phyloP scores from a whole-genome alignment of 768 basidiomycete species.

The Kwoniella newhampshirensis region DNA sequence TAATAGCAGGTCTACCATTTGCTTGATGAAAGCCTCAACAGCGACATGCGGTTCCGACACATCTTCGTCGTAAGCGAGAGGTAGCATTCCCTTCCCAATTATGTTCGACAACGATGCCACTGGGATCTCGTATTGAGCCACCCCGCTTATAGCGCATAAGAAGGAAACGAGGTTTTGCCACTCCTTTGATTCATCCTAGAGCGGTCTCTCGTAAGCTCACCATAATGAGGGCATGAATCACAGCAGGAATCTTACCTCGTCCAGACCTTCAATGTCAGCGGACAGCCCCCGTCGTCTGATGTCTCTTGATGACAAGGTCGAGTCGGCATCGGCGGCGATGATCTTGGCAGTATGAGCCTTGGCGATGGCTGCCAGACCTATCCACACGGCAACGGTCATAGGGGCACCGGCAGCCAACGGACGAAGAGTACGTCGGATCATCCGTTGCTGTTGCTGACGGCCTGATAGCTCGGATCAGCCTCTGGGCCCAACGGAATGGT shows the following conservation, averaged over 20 bases:
- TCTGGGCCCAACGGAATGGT: neutral
- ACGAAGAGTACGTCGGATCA: slow-evolving; percentile 30
- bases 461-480: slow-evolving; percentile 16
- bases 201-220: too few species aligned
- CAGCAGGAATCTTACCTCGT: slow-evolving; percentile 28
- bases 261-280: slow-evolving; percentile 33
- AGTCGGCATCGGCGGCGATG: slow-evolving; percentile 25
- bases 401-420: slow-evolving; percentile 7
- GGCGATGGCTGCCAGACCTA: slow-evolving; percentile 16
- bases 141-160: slow-evolving; percentile 69
- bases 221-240: too few species aligned
- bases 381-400: slow-evolving; percentile 21
- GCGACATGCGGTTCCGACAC: slow-evolving; percentile 15
- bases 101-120: slow-evolving; percentile 48
- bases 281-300: slow-evolving; percentile 23
- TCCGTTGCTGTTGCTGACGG: slow-evolving; percentile 43
- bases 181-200: slow-evolving; percentile 74
- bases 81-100: slow-evolving; percentile 33
- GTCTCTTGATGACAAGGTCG: slow-evolving; percentile 12
- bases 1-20: slow-evolving; percentile 67
- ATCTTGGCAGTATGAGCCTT: slow-evolving; percentile 26
- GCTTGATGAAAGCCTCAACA: slow-evolving; percentile 31
- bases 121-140: slow-evolving; percentile 60
- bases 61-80: slow-evolving; percentile 27
- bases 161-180: slow-evolving; percentile 85